These are phyloP conservation scores for Alnus rubra DNA, from an alignment of 306 rosid genomes.

Conservation along the genomic window DNA sequence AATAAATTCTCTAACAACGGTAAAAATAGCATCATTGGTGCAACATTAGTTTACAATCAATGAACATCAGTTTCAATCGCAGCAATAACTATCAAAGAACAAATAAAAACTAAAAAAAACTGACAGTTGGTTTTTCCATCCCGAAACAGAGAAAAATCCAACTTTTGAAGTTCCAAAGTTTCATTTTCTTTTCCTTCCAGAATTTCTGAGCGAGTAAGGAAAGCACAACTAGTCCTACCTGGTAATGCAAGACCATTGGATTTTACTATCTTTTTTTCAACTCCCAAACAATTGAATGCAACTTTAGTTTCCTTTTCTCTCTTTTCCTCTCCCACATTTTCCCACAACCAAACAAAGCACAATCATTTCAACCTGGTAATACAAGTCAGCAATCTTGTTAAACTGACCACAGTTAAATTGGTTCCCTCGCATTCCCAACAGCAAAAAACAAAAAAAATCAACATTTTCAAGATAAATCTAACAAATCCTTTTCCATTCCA, in stretches of 20 bases:
- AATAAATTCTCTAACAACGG: not conserved
- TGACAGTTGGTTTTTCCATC: not conserved
- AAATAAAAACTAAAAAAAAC: not conserved
- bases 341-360: not conserved
- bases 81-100: not conserved
- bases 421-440: not conserved
- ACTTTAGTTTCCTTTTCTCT: not conserved
- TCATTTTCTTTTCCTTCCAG: not conserved
- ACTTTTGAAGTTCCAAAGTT: not conserved
- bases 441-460: not conserved
- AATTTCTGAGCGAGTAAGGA: not conserved
- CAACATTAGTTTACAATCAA: not conserved
- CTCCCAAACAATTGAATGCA: not conserved
- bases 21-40: not conserved
- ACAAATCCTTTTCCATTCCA: not conserved
- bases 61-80: not conserved
- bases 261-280: too few relatives aligned
- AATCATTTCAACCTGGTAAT: not conserved
- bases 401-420: not conserved
- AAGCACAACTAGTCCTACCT: not conserved
- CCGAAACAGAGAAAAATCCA: not conserved
- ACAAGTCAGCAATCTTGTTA: not conserved
- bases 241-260: not conserved
- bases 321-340: not conserved
- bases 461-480: not conserved